Evolutionary conservation across 306 rosid genomes (phyloP).

Genomic region (Rosa rugosa): DNA sequence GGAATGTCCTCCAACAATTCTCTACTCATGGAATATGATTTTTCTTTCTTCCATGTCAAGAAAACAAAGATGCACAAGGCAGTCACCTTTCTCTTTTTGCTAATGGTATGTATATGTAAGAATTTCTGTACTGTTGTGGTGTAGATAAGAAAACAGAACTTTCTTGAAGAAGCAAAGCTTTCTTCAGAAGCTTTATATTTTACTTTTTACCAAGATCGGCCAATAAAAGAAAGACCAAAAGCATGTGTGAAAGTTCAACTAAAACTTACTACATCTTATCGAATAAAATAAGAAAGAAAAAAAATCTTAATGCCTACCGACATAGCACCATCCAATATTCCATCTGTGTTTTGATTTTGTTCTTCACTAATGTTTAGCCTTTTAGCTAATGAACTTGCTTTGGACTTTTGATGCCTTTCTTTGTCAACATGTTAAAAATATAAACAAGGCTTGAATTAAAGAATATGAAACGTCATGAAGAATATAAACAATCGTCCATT

Average conservation of each 20-base stretch:
- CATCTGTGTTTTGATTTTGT: constrained; percentile 6
- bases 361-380: constrained; percentile 29
- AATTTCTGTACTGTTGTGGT: not conserved
- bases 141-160: not conserved
- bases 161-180: not conserved
- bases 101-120: not conserved
- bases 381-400: constrained; percentile 30
- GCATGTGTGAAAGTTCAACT: not conserved
- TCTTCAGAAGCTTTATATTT: not conserved
- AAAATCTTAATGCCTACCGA: not conserved
- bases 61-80: constrained; percentile 27
- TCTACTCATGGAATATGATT: constrained; percentile 49
- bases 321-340: not conserved
- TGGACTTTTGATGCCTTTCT: constrained; percentile 19
- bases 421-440: constrained; percentile 20
- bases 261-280: not conserved
- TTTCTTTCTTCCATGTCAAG: constrained; percentile 38
- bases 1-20: constrained; percentile 44
- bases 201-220: not conserved
- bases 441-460: constrained; percentile 22
- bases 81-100: not conserved
- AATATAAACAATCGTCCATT: constrained; percentile 36
- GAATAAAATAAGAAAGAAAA: not conserved
- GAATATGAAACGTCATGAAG: constrained; percentile 28
- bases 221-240: not conserved